phyloP scores from a whole-genome alignment of 2,329 filamentous ascomycete genomes.

The Fusarium sp. region DNA sequence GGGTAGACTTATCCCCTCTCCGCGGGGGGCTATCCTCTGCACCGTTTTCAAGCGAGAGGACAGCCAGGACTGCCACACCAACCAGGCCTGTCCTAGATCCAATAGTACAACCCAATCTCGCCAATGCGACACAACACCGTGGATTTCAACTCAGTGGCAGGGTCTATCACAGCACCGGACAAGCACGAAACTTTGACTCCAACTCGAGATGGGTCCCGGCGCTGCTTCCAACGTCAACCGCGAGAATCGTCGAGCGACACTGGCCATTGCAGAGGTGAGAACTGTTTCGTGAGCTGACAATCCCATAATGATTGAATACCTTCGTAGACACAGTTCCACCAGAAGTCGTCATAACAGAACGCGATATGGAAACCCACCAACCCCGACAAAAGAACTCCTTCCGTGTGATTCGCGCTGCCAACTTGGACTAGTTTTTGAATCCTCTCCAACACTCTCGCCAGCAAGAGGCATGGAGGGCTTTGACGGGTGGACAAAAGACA shows the following conservation, averaged over 20 bases:
- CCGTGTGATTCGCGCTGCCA: conserved; percentile 86
- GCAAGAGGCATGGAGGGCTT: conserved; percentile 70
- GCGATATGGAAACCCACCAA: conserved; percentile 23
- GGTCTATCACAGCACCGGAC: conserved; percentile 66
- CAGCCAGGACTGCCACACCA: conserved; percentile 62
- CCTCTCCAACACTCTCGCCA: conserved; percentile 69
- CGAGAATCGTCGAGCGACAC: conserved; percentile 6
- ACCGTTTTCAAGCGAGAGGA: conserved; percentile 64
- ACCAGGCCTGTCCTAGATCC: conserved; percentile 47
- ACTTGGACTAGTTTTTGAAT: conserved; percentile 96
- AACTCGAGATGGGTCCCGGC: conserved; percentile 89
- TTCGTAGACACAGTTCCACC: conserved; percentile 37
- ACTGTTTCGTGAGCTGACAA: conserved; percentile 33
- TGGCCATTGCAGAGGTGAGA: conserved; percentile 23
- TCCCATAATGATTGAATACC: conserved; percentile 25
- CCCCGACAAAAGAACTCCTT: conserved; percentile 65
- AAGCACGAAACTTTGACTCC: conserved; percentile 95
- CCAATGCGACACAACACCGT: conserved; percentile 31
- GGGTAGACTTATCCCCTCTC: conserved; percentile 64
- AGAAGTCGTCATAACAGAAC: conserved; percentile 38
- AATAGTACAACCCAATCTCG: conserved; percentile 37
- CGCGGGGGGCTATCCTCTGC: conserved; percentile 61
- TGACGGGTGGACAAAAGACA: conserved; percentile 89
- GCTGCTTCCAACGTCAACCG: conserved; percentile 47
- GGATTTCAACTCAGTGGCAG: conserved; percentile 10